Evolutionary conservation across 352 stramenopile genomes (phyloP).

Genomic region (Phytophthora crassamura): DNA sequence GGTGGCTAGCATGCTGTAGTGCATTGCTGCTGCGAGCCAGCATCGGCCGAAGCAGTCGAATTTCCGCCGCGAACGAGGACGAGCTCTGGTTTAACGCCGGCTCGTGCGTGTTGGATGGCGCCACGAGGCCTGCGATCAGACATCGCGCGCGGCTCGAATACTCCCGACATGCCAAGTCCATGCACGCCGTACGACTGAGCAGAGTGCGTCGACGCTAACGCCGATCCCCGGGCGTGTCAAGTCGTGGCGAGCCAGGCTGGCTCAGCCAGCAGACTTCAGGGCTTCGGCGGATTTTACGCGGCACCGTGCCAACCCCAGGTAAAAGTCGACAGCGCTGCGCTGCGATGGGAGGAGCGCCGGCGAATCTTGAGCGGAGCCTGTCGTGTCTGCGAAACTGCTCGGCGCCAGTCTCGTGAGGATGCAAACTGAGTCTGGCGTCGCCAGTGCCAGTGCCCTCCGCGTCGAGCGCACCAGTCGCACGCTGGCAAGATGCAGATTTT

Average conservation of each 20-base stretch:
- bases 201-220: slow-evolving; percentile 12
- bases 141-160: slow-evolving; percentile 17
- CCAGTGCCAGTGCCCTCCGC: not conserved
- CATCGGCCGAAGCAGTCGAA: no score
- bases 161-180: slow-evolving; percentile 33
- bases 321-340: not conserved
- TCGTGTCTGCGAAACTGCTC: slow-evolving; percentile 10
- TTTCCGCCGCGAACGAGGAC: no score
- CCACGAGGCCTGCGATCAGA: slow-evolving; percentile 8
- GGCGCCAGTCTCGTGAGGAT: not conserved
- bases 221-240: slow-evolving; percentile 4
- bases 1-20: no score
- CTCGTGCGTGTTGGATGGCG: slow-evolving; percentile 14
- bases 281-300: slow-evolving; percentile 21
- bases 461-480: not conserved
- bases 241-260: no score
- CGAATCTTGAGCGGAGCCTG: slow-evolving; percentile 12
- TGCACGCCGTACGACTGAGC: slow-evolving; percentile 20
- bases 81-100: slow-evolving; percentile 19
- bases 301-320: slow-evolving; percentile 4
- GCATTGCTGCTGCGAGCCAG: no score
- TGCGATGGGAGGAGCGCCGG: not conserved
- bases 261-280: not conserved
- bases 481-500: not conserved
- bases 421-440: slow-evolving; percentile 2